Evolutionary conservation across 441 rosid genomes (phyloP).

Genomic region (Eutrema salsugineum): DNA sequence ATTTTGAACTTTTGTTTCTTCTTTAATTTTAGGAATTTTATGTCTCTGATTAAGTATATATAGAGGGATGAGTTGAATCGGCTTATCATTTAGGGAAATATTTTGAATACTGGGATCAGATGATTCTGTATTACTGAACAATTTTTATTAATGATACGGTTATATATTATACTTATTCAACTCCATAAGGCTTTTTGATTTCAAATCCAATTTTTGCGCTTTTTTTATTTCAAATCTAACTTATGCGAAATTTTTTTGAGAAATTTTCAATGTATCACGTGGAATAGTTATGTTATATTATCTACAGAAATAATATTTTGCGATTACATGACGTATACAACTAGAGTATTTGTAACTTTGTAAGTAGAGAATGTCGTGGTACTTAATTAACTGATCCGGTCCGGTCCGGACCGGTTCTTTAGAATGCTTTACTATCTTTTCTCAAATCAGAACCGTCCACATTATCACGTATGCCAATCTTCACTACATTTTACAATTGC

Average conservation of each 20-base stretch:
- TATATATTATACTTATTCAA: background rate
- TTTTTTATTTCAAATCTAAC: background rate
- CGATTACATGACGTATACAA: background rate
- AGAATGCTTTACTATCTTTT: too few relatives aligned
- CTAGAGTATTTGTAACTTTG: background rate
- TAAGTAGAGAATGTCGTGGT: background rate
- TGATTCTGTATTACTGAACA: constrained; percentile 8
- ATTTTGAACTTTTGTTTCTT: background rate
- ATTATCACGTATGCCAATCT: too few relatives aligned
- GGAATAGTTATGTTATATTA: background rate
- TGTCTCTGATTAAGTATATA: constrained; percentile 19
- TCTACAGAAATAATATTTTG: background rate
- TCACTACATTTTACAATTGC: too few relatives aligned
- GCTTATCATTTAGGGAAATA: constrained; percentile 10
- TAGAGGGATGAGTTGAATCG: background rate
- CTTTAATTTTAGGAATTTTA: constrained; percentile 4
- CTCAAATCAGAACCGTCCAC: too few relatives aligned
- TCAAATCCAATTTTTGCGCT: background rate
- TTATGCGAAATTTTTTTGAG: background rate
- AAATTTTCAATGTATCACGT: background rate
- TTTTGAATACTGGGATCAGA: background rate
- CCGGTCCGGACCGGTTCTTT: background rate
- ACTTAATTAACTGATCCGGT: background rate
- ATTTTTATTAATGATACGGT: background rate
- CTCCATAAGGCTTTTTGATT: background rate